Evolutionary conservation across 805 yeast genomes (phyloP), one percentile per base, ranked within the genome.

Genomic region (Cyberlindnera meyerae): DNA sequence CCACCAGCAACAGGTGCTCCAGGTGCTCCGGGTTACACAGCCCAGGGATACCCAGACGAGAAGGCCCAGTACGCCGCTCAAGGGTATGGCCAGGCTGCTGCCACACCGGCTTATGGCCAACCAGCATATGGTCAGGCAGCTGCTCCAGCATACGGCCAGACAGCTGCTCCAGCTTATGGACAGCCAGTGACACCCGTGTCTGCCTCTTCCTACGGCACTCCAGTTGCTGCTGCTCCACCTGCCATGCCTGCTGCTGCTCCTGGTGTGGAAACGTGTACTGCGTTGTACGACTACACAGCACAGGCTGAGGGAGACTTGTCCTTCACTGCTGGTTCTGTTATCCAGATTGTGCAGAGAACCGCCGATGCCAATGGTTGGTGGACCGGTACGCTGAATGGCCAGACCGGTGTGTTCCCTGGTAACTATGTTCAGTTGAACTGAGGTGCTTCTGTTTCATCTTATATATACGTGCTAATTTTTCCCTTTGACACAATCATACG

Each of bases 301-400:
- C 97, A 88, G 61, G 93, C 96, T 0, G 84, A 74, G 22, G 97
- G 97, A 16, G 98, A 93, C 57, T 70, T 93, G 54, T 63, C 83
- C 14, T 86, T 93, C 66, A 71, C 79, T 24, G 95, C 95, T 0
- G 98, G 97, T 16, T 82, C 89, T 15, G 73, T 78, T 21, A 89
- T 93, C 47, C 84, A 85, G 50, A 70, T 93, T 42, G 75, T 88
- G 4, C 84, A 87, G 55, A 79, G 86, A 54, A 82, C 95, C 1
- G 69, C 75, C 0, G 96, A 88, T 57, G 72, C 79, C 36, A 87
- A 86, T 52, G 98, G 95, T 6, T 93, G 98, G 98, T 93, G 98
- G 98, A 87, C 96, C 0, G 98, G 98, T 11, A 64, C 71, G 27
- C 65, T 73, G 44, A 85, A 87, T 51, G 97, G 96, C 8, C 81